A percentile compares a stretch with the other conserved stretches of the same genome.
Conservation (phyloP, 768 basidiomycete species). For the Lentinula edodes region DNA sequence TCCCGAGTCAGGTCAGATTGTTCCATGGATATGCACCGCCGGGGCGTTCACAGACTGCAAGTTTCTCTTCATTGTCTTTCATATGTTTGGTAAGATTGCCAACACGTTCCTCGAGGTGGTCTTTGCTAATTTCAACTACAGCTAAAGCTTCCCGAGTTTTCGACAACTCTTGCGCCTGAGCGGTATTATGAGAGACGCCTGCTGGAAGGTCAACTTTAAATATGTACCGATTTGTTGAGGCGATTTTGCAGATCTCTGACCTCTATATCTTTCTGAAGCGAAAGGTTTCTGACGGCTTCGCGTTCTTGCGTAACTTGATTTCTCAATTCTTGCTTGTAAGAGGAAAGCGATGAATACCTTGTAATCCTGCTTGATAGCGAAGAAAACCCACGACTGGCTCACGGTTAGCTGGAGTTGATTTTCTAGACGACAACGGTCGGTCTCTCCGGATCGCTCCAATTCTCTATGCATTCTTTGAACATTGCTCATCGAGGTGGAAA, state of each 20-base stretch:
- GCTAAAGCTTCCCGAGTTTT: constrained; percentile 67
- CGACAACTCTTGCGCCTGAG: constrained; percentile 58
- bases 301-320: constrained; percentile 68
- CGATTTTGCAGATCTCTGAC: constrained; percentile 66
- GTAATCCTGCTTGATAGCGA: not conserved
- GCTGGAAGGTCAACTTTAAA: not conserved
- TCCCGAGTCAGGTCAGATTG: constrained; percentile 45
- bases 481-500: constrained; percentile 84
- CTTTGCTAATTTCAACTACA: constrained; percentile 72
- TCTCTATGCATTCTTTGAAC: constrained; percentile 90
- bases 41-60: constrained; percentile 80
- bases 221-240: constrained; percentile 64
- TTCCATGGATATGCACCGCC: constrained; percentile 20
- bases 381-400: constrained; percentile 62
- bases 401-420: constrained; percentile 75
- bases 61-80: constrained; percentile 77
- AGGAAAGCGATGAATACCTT: not conserved
- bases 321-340: constrained; percentile 64
- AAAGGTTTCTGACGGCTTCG: constrained; percentile 65
- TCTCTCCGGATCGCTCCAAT: constrained; percentile 76
- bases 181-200: constrained; percentile 6
- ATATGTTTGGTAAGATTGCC: constrained; percentile 56
- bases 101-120: constrained; percentile 69
- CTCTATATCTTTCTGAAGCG: constrained; percentile 79
- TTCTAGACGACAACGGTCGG: constrained; percentile 78